Evolutionary conservation across 108 stramenopile species (phyloP).

Genomic region (Cyclostephanos invisitatus): DNA sequence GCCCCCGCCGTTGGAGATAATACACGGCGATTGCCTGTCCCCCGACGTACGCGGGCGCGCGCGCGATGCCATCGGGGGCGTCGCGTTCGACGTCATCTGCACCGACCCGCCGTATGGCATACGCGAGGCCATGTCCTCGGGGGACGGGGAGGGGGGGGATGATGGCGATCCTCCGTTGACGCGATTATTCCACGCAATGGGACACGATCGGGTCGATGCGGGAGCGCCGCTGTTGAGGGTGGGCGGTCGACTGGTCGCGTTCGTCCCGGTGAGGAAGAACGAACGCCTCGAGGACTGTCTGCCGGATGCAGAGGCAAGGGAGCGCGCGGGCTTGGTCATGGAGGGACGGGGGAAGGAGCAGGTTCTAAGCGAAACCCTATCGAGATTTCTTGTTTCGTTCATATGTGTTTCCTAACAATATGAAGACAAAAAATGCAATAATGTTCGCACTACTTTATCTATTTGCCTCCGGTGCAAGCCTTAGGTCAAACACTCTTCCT

Average conservation of each 20-base stretch:
- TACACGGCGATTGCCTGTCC: slow-evolving; percentile 63
- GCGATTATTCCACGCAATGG: slow-evolving; percentile 42
- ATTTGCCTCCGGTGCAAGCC: no score
- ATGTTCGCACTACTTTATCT: no score
- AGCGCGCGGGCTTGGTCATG: slow-evolving; percentile 40
- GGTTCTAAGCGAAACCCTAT: slow-evolving; percentile 40
- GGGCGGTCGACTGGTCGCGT: slow-evolving; percentile 51
- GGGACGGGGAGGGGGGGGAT: background rate
- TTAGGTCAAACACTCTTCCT: no score
- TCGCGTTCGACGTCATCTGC: slow-evolving; percentile 81
- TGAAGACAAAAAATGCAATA: background rate
- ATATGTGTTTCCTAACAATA: slow-evolving; percentile 11
- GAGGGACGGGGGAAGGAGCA: slow-evolving; percentile 51
- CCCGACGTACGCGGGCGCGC: slow-evolving; percentile 57
- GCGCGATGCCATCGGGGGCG: slow-evolving; percentile 43
- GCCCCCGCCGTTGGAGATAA: slow-evolving; percentile 54
- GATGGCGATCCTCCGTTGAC: slow-evolving; percentile 24
- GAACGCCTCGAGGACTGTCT: slow-evolving; percentile 40
- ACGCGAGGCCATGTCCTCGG: slow-evolving; percentile 30
- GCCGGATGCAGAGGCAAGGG: slow-evolving; percentile 16
- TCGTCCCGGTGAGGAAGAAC: slow-evolving; percentile 44
- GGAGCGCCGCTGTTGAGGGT: slow-evolving; percentile 43
- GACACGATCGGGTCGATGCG: slow-evolving; percentile 19
- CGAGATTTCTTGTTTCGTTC: slow-evolving; percentile 49
- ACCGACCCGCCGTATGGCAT: slow-evolving; percentile 89